phyloP scores from a whole-genome alignment of 345 rosid genomes.

The Melastoma malabathricum region DNA sequence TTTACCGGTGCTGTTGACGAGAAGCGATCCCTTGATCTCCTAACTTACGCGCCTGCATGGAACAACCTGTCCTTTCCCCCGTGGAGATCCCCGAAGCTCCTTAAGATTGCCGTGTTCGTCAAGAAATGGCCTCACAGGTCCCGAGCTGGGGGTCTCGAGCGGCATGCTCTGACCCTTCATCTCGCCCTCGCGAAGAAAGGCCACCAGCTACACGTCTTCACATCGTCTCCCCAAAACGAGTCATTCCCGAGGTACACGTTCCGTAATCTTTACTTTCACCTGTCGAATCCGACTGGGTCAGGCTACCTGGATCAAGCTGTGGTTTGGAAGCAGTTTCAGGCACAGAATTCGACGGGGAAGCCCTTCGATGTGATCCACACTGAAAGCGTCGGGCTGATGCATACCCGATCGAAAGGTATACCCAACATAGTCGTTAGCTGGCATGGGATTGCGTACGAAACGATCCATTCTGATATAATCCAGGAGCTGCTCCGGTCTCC shows the following conservation, averaged over 20 bases:
- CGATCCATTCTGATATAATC: conserved; percentile 78
- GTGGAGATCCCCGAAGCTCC: conserved; percentile 23
- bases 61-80: conserved; percentile 45
- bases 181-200: conserved; percentile 72
- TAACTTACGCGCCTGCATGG: conserved; percentile 54
- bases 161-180: conserved; percentile 80
- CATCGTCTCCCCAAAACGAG: conserved; percentile 33
- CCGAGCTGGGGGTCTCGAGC: conserved; percentile 78
- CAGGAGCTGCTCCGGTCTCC: conserved; percentile 59
- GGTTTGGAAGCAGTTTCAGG: conserved; percentile 56
- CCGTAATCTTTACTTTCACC: conserved; percentile 49
- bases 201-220: conserved; percentile 85
- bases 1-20: conserved; percentile 10
- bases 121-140: conserved; percentile 86
- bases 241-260: conserved; percentile 39
- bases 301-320: conserved; percentile 69
- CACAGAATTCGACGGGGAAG: conserved; percentile 50
- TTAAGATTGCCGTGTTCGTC: conserved; percentile 72
- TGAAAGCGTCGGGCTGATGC: conserved; percentile 76
- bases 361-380: conserved; percentile 83
- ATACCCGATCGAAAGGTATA: conserved; percentile 58
- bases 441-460: conserved; percentile 93
- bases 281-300: conserved; percentile 54
- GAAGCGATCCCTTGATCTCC: conserved; percentile 42
- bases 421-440: conserved; percentile 59